These are phyloP conservation scores for Fusarium heterosporum DNA, from an alignment of 2,329 filamentous ascomycete genomes.

Conservation along the genomic window DNA sequence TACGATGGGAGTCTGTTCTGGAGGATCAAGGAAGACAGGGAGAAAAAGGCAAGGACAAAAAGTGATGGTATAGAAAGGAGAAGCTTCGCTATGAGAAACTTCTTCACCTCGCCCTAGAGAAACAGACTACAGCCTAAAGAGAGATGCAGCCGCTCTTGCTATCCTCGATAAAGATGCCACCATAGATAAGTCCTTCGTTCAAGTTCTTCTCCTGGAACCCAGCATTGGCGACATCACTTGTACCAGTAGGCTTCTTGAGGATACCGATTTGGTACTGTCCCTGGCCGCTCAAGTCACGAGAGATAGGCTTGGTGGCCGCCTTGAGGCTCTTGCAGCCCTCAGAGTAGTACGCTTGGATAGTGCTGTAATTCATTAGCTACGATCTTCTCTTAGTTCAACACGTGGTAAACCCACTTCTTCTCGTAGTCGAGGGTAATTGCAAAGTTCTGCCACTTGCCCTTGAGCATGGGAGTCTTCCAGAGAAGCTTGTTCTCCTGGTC, in stretches of 20 bases:
- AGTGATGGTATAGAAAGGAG: background rate
- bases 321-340: slow-evolving; percentile 58
- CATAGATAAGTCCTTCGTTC: slow-evolving; percentile 65
- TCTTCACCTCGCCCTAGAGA: slow-evolving; percentile 8
- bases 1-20: slow-evolving; percentile 44
- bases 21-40: slow-evolving; percentile 33
- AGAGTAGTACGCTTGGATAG: slow-evolving; percentile 69
- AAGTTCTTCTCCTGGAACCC: slow-evolving; percentile 62
- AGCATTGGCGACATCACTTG: slow-evolving; percentile 58
- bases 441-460: slow-evolving; percentile 70
- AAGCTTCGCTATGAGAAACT: slow-evolving; percentile 26
- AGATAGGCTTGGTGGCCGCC: slow-evolving; percentile 60
- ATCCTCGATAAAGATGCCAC: slow-evolving; percentile 66
- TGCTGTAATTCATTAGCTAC: slow-evolving; percentile 53
- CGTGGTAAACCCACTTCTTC: slow-evolving; percentile 58
- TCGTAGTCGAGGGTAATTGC: slow-evolving; percentile 68
- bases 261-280: slow-evolving; percentile 73
- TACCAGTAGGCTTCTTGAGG: slow-evolving; percentile 69
- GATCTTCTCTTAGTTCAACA: background rate
- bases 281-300: slow-evolving; percentile 64
- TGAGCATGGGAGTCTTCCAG: slow-evolving; percentile 63
- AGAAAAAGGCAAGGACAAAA: background rate
- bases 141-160: slow-evolving; percentile 55
- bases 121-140: background rate
- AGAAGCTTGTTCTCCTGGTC: slow-evolving; percentile 62